Evolutionary conservation across 2,329 filamentous ascomycete genomes (phyloP).

Genomic region (Zymoseptoria passerinii): DNA sequence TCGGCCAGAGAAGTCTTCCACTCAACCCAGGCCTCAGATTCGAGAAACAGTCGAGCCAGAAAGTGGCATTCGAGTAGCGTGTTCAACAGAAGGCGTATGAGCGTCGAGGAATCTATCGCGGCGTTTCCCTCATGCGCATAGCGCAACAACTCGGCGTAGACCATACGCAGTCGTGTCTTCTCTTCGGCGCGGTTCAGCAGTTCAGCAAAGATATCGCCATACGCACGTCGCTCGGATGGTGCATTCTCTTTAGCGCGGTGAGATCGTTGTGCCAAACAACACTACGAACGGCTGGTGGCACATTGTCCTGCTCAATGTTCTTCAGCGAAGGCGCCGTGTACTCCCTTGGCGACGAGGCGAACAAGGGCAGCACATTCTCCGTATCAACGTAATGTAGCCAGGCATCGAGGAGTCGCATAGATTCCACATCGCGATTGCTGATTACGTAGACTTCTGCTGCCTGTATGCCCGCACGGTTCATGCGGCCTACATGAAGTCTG

Average conservation of each 20-base stretch:
- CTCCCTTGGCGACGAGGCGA: background rate
- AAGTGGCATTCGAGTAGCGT: background rate
- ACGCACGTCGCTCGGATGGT: background rate
- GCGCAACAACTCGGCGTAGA: background rate
- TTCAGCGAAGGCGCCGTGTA: background rate
- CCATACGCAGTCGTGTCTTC: background rate
- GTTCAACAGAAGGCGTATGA: background rate
- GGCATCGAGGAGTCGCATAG: conserved; percentile 2
- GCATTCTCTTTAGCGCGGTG: background rate
- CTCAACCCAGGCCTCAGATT: background rate
- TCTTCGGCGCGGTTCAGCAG: background rate
- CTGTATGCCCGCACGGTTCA: conserved; percentile 1
- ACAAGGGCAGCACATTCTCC: background rate
- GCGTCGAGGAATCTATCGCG: background rate
- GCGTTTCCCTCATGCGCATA: background rate
- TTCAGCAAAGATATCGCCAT: background rate
- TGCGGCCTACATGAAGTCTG: conserved; percentile 1
- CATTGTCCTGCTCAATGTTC: background rate
- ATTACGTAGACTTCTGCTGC: conserved; percentile 5
- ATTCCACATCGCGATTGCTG: conserved; percentile 6
- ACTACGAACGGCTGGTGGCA: background rate
- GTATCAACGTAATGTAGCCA: conserved; percentile 3
- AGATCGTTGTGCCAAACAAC: background rate
- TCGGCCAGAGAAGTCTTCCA: background rate
- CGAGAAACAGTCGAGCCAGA: background rate